Evolutionary conservation across 2,329 filamentous ascomycete species (phyloP), one percentile per base, ranked within the genome.

Genomic region (Aspergillus persii): DNA sequence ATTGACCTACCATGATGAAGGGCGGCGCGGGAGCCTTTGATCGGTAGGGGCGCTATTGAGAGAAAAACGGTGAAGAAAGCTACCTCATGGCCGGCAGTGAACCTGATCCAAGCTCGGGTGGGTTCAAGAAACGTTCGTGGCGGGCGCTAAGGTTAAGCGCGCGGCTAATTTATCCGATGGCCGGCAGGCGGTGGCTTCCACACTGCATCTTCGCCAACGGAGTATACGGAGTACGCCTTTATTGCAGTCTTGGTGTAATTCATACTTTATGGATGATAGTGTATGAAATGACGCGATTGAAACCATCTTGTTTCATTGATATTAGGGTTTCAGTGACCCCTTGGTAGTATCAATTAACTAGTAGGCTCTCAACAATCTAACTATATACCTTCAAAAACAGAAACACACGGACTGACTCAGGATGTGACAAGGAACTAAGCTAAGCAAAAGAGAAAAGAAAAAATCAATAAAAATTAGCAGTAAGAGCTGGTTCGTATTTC

Each of bases 1-100:
- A 8, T 46, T 2, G 1, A 57, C 71, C 65, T 60, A 74, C 72
- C 72, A 74, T 74, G 53, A 52, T 72, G 63, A 66, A 55, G 41
- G 56, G 55, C 55, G 63, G 63, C 58, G 60, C 59, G 57, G 59
- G 60, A 57, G 59, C 56, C 59, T 58, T 56, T 62, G 47, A 51
- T 56, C 53, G 26, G 36, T 53, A 56, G 51, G 61, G 54, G 48
- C 41, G 55, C 53, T 59, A 56, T 57, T 52, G 61, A 63, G 61
- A 60, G 62, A 66, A 56, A 54, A 60, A 55, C 60, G 61, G 64
- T 63, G 51, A 57, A 58, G 55, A 56, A 39, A 33, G 44, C 46
- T 50, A 50, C 39, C 53, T 56, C 59, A 56, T 36, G 66, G 63
- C 66, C 64, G 58, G 62, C 52, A 59, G 59, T 66, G 64, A 67